Conservation (phyloP, 202 grass and related monocot genomes). For the Schoenoplectus tabernaemontani region DNA sequence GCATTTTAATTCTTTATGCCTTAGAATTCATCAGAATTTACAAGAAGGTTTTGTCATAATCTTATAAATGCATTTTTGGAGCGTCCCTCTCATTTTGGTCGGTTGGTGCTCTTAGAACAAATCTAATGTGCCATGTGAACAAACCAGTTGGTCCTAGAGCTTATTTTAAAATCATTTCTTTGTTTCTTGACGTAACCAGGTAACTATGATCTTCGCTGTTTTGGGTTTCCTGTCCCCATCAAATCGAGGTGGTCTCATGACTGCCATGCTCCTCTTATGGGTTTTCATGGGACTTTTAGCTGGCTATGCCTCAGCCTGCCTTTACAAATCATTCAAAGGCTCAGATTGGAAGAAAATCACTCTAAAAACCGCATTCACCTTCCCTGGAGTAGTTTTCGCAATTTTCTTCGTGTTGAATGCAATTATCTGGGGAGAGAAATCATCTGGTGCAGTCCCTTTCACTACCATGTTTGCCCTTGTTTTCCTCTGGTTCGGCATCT, state of each 20-base stretch:
- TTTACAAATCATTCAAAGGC: conserved; percentile 86
- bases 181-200: conserved; percentile 1
- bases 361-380: conserved; percentile 71
- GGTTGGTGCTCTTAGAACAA: neutral
- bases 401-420: conserved; percentile 85
- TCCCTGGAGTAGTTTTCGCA: conserved; percentile 54
- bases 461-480: conserved; percentile 96
- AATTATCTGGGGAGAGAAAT: conserved; percentile 91
- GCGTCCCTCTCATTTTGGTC: neutral
- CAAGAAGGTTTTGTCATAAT: neutral
- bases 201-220: conserved; percentile 87
- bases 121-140: neutral
- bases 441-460: conserved; percentile 89
- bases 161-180: neutral
- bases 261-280: conserved; percentile 92
- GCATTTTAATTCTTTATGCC: no score
- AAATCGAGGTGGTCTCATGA: conserved; percentile 84
- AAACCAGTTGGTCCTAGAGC: neutral
- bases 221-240: conserved; percentile 96
- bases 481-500: conserved; percentile 93
- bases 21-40: neutral
- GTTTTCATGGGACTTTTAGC: conserved; percentile 90
- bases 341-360: conserved; percentile 88
- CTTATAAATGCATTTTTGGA: neutral
- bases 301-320: conserved; percentile 69